Base-by-base conservation (phyloP, 768 basidiomycete genomes). In the Pholiota microspora region DNA sequence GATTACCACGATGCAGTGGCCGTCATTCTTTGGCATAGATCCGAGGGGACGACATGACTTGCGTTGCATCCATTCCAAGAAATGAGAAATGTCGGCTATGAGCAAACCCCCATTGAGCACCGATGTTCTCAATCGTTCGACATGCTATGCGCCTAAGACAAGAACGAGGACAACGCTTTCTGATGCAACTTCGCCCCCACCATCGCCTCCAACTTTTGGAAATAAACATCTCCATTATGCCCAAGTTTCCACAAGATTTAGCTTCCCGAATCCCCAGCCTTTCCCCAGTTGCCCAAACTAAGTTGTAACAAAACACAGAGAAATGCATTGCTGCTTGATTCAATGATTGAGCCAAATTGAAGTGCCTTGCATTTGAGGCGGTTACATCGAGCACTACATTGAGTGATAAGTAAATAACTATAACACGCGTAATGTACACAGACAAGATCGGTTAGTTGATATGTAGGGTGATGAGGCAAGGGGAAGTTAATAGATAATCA, bases 351-450 rank as follows among this genome's bases (percentile, higher is more conserved):
- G n/a, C n/a, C n/a, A n/a, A n/a, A n/a, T n/a, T n/a, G n/a, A n/a
- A n/a, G n/a, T n/a, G n/a, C n/a, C n/a, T n/a, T n/a, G n/a, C n/a
- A n/a, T n/a, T n/a, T n/a, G n/a, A n/a, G n/a, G n/a, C n/a, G n/a
- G n/a, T n/a, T n/a, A 18, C 23, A n/a, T 42, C 40, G 21, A 25
- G 29, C 52, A 57, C 56, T 57, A 57, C 56, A 36, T 49, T 51
- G 45, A 36, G 55, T 52, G 51, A 48, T 38, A 52, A 18, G 49
- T 45, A 56, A 56, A 56, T 62, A 58, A 60, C 55, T 57, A 60
- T 57, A 60, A 60, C 59, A 55, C 57, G 51, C 48, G 60, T 59
- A 54, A 57, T 60, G 54, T 53, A 58, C 47, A 56, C 16, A 50
- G 34, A 28, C 12, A 40, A 31, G 21, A 16, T 42, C 29, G 10